These are phyloP conservation scores for Neonectria ditissima DNA, from an alignment of 2,329 filamentous ascomycete species.

Conservation along the genomic window DNA sequence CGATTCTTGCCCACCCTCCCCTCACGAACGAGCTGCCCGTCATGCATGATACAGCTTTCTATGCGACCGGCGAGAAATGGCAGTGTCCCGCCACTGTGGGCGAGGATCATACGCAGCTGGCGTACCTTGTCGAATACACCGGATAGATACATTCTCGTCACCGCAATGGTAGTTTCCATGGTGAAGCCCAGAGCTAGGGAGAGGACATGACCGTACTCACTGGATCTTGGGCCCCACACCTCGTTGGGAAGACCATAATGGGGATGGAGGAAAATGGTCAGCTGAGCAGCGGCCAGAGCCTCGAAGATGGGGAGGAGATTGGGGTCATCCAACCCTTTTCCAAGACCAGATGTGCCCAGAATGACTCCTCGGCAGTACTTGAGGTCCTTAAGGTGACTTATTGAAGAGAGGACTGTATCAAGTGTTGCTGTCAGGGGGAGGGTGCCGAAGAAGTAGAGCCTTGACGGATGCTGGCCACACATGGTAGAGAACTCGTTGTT, in stretches of 20 bases:
- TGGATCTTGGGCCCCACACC: conserved; percentile 80
- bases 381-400: conserved; percentile 71
- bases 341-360: conserved; percentile 85
- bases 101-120: conserved; percentile 78
- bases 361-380: conserved; percentile 85
- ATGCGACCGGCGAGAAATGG: conserved; percentile 91
- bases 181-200: conserved; percentile 89
- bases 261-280: conserved; percentile 87
- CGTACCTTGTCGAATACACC: conserved; percentile 85
- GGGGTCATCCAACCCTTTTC: conserved; percentile 83
- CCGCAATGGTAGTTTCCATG: conserved; percentile 91
- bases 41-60: conserved; percentile 87
- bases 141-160: conserved; percentile 87
- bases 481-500: conserved; percentile 83
- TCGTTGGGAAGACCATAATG: conserved; percentile 88
- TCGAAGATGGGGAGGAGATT: conserved; percentile 77
- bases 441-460: conserved; percentile 85
- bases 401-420: conserved; percentile 72
- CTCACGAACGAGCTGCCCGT: conserved; percentile 76
- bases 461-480: conserved; percentile 73
- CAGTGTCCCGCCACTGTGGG: conserved; percentile 88
- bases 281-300: conserved; percentile 71
- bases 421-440: conserved; percentile 79
- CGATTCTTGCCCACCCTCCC: conserved; percentile 65
- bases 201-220: conserved; percentile 87